These are phyloP conservation scores for Pichia cabralensis DNA, from an alignment of 805 yeast genomes.

Conservation along the genomic window DNA sequence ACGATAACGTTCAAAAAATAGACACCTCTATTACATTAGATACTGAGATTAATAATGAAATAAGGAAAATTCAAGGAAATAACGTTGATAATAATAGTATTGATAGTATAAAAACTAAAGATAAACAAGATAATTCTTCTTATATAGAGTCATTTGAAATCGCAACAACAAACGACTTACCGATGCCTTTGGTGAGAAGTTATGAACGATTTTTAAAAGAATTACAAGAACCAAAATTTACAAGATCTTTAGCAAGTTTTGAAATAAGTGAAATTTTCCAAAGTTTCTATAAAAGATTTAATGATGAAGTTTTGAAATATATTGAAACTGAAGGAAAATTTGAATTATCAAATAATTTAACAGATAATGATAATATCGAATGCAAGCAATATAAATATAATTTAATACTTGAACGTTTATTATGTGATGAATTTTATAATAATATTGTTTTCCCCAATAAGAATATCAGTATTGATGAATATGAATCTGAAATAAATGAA, in stretches of 20 bases:
- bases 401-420: slow-evolving; percentile 22
- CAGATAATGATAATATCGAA: slow-evolving; percentile 8
- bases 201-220: slow-evolving; percentile 23
- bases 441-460: slow-evolving; percentile 26
- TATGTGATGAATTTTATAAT: slow-evolving; percentile 26
- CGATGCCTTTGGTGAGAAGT: slow-evolving; percentile 15
- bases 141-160: slow-evolving; percentile 13
- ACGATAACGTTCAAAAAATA: no score
- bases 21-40: no score
- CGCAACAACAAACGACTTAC: slow-evolving; percentile 19
- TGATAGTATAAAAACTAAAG: no score
- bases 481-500: slow-evolving; percentile 18
- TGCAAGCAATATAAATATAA: slow-evolving; percentile 19
- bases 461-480: slow-evolving; percentile 21
- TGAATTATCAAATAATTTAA: slow-evolving; percentile 17
- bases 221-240: slow-evolving; percentile 27
- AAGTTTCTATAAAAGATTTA: slow-evolving; percentile 23
- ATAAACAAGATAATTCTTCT: slow-evolving; percentile 4
- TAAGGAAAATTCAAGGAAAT: background rate
- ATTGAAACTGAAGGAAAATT: slow-evolving; percentile 13
- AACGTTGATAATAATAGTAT: background rate
- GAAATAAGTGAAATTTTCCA: slow-evolving; percentile 28
- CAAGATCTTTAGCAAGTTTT: slow-evolving; percentile 26
- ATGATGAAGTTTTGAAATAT: slow-evolving; percentile 12
- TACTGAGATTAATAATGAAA: no score